Conservation (phyloP, 768 basidiomycete genomes). For the Rhizopogon roseolus region DNA sequence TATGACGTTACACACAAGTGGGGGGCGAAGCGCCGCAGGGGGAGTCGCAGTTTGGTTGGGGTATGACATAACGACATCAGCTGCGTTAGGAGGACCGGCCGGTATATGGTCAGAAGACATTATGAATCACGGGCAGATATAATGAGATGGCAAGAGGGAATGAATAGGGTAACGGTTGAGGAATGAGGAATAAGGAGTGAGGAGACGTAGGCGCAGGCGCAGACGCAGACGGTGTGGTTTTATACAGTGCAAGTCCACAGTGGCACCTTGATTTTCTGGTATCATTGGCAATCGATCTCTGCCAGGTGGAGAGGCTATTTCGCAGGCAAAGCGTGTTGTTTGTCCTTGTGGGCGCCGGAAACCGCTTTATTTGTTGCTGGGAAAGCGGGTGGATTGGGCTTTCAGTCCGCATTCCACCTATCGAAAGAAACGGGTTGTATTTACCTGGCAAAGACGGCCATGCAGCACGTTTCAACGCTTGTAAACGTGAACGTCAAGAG, state of each 20-base stretch:
- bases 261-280: conserved; percentile 17
- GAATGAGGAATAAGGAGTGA: not conserved
- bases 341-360: conserved; percentile 40
- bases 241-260: conserved; percentile 25
- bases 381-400: conserved; percentile 11
- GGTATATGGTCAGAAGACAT: not conserved
- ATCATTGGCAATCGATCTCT: conserved; percentile 30
- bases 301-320: conserved; percentile 6
- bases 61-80: not conserved
- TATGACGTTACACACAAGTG: not conserved
- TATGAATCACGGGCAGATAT: not conserved
- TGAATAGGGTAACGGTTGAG: not conserved
- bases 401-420: not conserved
- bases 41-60: not conserved
- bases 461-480: conserved; percentile 6
- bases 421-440: not conserved
- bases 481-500: not conserved
- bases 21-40: not conserved
- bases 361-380: conserved; percentile 26
- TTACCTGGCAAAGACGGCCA: conserved; percentile 6
- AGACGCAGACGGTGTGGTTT: conserved; percentile 9
- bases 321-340: conserved; percentile 36
- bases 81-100: too few relatives aligned
- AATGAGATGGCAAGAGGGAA: not conserved
- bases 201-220: not conserved